Evolutionary conservation across 352 stramenopile species (phyloP).

Genomic region (Pythium biforme): DNA sequence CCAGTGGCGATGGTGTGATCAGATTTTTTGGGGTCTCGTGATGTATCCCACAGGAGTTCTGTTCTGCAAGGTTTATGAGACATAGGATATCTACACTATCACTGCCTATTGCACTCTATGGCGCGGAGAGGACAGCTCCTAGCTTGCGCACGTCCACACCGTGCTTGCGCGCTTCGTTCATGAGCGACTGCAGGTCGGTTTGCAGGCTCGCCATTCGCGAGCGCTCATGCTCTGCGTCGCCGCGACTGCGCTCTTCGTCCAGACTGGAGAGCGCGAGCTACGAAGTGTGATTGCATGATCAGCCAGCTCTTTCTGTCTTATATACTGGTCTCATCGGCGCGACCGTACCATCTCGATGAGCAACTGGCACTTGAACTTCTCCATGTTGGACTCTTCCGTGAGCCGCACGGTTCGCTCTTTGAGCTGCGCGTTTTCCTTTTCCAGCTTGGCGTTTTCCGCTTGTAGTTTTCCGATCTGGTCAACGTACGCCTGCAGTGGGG

Average conservation of each 20-base stretch:
- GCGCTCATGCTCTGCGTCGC: slow-evolving; percentile 63
- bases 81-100: neutral
- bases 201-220: slow-evolving; percentile 55
- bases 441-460: slow-evolving; percentile 43
- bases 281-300: neutral
- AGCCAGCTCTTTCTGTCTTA: neutral
- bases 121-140: slow-evolving; percentile 28
- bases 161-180: slow-evolving; percentile 66
- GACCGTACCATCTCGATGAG: slow-evolving; percentile 74
- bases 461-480: slow-evolving; percentile 36
- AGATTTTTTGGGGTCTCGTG: too few species aligned
- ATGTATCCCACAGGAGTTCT: too few species aligned
- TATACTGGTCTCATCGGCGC: too few species aligned
- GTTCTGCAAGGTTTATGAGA: neutral
- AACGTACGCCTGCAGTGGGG: slow-evolving; percentile 43
- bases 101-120: neutral
- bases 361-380: slow-evolving; percentile 87
- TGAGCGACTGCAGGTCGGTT: slow-evolving; percentile 61
- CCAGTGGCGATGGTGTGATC: too few species aligned
- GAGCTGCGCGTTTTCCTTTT: slow-evolving; percentile 63
- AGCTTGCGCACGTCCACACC: slow-evolving; percentile 69
- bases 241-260: slow-evolving; percentile 68
- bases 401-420: slow-evolving; percentile 56
- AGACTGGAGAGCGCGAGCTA: slow-evolving; percentile 81
- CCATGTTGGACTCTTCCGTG: slow-evolving; percentile 82